A percentile compares a stretch with the other conserved stretches of the same genome.
Conservation (phyloP, 2,329 filamentous ascomycete species). For the Coniochaeta sp. region DNA sequence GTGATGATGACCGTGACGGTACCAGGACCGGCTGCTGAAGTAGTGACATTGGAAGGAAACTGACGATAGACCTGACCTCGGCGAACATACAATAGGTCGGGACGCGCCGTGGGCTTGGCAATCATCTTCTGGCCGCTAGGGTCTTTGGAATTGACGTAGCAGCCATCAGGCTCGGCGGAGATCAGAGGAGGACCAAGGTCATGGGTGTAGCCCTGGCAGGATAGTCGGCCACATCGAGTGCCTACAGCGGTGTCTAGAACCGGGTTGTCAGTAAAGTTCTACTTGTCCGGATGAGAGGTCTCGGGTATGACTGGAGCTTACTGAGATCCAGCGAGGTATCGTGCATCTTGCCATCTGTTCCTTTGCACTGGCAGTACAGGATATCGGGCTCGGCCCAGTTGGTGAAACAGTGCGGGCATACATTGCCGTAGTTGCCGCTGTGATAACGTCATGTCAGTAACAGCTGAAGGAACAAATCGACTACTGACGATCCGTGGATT, state of each 20-base stretch:
- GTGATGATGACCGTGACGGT: not conserved
- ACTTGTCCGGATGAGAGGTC: not conserved
- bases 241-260: not conserved
- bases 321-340: not conserved
- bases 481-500: too few relatives aligned
- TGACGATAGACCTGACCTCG: not conserved
- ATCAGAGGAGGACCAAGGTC: not conserved
- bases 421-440: not conserved
- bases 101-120: not conserved
- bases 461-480: not conserved
- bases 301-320: not conserved
- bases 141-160: not conserved
- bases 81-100: not conserved
- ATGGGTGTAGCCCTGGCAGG: not conserved
- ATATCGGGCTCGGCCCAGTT: not conserved
- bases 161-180: not conserved
- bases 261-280: not conserved
- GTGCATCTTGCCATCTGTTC: not conserved
- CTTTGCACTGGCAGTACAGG: not conserved
- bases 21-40: not conserved
- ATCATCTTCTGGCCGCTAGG: not conserved
- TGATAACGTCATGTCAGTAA: not conserved
- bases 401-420: not conserved
- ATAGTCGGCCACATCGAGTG: not conserved
- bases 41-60: not conserved